phyloP scores from a whole-genome alignment of 179 eudicot species.

The Patellifolia procumbens region DNA sequence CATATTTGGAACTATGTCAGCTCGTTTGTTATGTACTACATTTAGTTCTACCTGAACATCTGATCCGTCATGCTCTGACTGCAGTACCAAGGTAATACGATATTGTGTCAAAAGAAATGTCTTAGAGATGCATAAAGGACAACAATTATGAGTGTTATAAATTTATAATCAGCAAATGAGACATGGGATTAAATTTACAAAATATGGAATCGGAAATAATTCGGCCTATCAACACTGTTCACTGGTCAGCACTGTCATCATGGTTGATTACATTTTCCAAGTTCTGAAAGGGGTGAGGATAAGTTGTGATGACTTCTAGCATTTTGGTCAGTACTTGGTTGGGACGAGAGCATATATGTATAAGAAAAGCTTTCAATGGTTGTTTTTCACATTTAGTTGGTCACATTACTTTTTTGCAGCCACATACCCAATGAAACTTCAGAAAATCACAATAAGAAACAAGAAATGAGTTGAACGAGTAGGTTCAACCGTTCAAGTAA shows the following conservation, averaged over 20 bases:
- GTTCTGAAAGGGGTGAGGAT: not conserved
- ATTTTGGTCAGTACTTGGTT: not conserved
- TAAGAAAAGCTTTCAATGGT: not conserved
- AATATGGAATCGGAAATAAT: not conserved
- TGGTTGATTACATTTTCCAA: not conserved
- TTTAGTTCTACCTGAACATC: slow-evolving; percentile 86
- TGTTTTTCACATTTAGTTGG: not conserved
- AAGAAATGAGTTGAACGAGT: not conserved
- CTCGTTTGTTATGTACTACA: slow-evolving; percentile 62
- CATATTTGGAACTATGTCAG: slow-evolving; percentile 82
- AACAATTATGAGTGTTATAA: not conserved
- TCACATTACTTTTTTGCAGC: not conserved
- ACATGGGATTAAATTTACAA: not conserved
- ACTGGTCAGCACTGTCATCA: not conserved
- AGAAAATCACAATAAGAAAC: not conserved
- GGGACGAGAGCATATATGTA: not conserved
- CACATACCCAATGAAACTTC: not conserved
- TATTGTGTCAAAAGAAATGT: not conserved
- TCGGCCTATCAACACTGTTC: not conserved
- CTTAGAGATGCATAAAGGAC: not conserved
- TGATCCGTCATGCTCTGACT: slow-evolving; percentile 93
- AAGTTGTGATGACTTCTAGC: not conserved
- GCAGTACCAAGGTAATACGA: slow-evolving; percentile 23
- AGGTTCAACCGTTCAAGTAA: not conserved
- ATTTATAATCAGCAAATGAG: not conserved